phyloP scores from a whole-genome alignment of 2,329 filamentous ascomycete genomes.

The Aspergillus candidus region DNA sequence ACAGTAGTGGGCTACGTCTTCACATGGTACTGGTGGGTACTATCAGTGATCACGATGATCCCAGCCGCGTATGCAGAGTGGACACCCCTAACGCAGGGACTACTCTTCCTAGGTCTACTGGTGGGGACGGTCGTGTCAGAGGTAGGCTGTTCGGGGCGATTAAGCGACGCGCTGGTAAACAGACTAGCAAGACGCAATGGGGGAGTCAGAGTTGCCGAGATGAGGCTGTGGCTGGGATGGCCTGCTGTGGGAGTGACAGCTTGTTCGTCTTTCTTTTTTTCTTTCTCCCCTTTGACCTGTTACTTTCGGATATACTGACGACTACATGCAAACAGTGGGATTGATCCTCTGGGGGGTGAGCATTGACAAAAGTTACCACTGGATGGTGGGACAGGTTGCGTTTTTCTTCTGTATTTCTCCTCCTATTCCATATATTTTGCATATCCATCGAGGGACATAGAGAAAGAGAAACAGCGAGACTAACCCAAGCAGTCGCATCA shows the following conservation, averaged over 20 bases:
- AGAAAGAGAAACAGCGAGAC: neutral
- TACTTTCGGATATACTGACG: too few species aligned
- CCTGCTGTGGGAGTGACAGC: slow-evolving; percentile 46
- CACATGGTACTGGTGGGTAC: slow-evolving; percentile 53
- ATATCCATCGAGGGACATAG: neutral
- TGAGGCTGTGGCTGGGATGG: slow-evolving; percentile 52
- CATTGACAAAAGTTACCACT: slow-evolving; percentile 49
- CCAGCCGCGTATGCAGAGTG: slow-evolving; percentile 49
- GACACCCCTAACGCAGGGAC: slow-evolving; percentile 45
- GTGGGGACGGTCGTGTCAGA: slow-evolving; percentile 50
- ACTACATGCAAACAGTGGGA: slow-evolving; percentile 31
- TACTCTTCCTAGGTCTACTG: slow-evolving; percentile 50
- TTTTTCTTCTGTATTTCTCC: slow-evolving; percentile 48
- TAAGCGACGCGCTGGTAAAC: slow-evolving; percentile 50
- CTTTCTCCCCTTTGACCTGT: too few species aligned
- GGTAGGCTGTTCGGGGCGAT: slow-evolving; percentile 46
- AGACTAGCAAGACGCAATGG: slow-evolving; percentile 41
- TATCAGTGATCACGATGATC: slow-evolving; percentile 49
- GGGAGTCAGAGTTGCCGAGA: slow-evolving; percentile 45
- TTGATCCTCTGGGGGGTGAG: slow-evolving; percentile 52
- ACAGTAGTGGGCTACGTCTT: slow-evolving; percentile 48
- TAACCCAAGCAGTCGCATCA: slow-evolving; percentile 39
- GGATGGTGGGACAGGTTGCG: slow-evolving; percentile 52
- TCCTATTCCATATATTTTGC: neutral
- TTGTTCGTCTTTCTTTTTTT: slow-evolving; percentile 18